Evolutionary conservation across 139 green algal genomes (phyloP), one percentile per base, ranked within the genome.

Genomic region (Coelastrella sp.): DNA sequence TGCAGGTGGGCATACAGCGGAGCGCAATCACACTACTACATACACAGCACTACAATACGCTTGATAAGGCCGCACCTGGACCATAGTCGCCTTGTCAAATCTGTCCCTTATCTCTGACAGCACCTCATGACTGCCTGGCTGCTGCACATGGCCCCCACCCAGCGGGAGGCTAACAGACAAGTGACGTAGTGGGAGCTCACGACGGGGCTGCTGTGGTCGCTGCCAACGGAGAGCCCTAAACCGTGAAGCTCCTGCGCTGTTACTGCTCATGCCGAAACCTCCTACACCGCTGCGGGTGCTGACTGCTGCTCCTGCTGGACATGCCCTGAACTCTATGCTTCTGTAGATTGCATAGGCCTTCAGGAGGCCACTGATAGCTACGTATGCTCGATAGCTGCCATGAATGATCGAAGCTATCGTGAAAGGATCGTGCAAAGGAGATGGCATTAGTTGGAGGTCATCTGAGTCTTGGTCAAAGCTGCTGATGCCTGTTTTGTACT

Each of bases 51-150:
- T 16, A 58, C n/a, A 17, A 76, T 47, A 47, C 32, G 32, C 32
- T 47, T 47, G 32, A 47, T 88, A 16, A 10, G 20, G 11, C 13
- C 73, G 0, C 57, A 90, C 85, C 85, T 90, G 85, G 22, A 90
- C 85, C 85, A 90, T 83, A 10, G 85, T 90, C 2, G 85, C 85
- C 56, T 54, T 75, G 73, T 90, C 74, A 64, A 90, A 90, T n/a
- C 74, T 61, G 73, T 32, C 22, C n/a, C 85, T 58, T 3, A 90
- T 60, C 5, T 22, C 10, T 11, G 32, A 13, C 73, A 90, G 32
- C 85, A 83, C 68, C 10, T 71, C 54, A 7, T 73, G 23, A 8
- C 68, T 10, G 57, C 54, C 54, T 73, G 23, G 7, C 83, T 80
- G 68, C 66, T 58, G 54, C 68, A 17, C 61, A 77, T 22, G n/a